A percentile compares a stretch with the other conserved stretches of the same genome.
Evolutionary conservation across 768 basidiomycete genomes (phyloP).

Genomic region (Dendrothele bispora): DNA sequence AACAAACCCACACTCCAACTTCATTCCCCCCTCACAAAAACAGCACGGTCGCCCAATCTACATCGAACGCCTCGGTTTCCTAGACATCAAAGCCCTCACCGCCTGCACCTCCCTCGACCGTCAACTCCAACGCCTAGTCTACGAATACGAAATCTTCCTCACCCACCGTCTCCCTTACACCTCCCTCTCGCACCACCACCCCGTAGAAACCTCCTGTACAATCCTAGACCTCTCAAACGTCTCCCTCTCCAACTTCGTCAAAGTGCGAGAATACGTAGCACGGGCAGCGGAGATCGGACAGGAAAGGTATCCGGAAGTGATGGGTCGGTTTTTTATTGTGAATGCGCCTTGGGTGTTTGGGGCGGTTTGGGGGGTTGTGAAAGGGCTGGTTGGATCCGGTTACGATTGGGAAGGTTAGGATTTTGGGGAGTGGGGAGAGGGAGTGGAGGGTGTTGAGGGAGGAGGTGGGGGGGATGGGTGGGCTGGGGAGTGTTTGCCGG

Average conservation of each 20-base stretch:
- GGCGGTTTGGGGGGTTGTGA: slow-evolving; percentile 85
- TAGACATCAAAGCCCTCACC: slow-evolving; percentile 86
- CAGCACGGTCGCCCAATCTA: slow-evolving; percentile 96
- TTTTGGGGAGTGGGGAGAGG: slow-evolving; percentile 77
- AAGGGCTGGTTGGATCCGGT: slow-evolving; percentile 94
- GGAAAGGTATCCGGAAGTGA: slow-evolving; percentile 87
- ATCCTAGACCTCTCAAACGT: slow-evolving; percentile 87
- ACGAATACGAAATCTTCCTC: slow-evolving; percentile 91
- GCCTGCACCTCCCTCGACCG: slow-evolving; percentile 82
- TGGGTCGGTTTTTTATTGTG: slow-evolving; percentile 99
- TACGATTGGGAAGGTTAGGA: slow-evolving; percentile 92
- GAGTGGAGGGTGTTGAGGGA: slow-evolving; percentile 76
- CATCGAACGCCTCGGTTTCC: slow-evolving; percentile 87
- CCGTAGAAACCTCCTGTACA: slow-evolving; percentile 96
- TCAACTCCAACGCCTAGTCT: slow-evolving; percentile 84
- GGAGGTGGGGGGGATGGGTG: slow-evolving; percentile 80
- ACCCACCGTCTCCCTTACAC: slow-evolving; percentile 80
- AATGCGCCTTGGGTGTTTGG: slow-evolving; percentile 94
- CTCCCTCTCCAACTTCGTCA: slow-evolving; percentile 76
- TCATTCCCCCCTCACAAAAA: too few species aligned
- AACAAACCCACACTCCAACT: background rate
- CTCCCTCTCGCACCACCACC: slow-evolving; percentile 69
- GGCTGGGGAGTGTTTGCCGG: slow-evolving; percentile 77
- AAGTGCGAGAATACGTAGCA: slow-evolving; percentile 90
- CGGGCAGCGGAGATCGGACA: slow-evolving; percentile 79